Evolutionary conservation across 352 stramenopile genomes (phyloP), one percentile per base, ranked within the genome.

Genomic region (Aphanomyces cochlioides): DNA sequence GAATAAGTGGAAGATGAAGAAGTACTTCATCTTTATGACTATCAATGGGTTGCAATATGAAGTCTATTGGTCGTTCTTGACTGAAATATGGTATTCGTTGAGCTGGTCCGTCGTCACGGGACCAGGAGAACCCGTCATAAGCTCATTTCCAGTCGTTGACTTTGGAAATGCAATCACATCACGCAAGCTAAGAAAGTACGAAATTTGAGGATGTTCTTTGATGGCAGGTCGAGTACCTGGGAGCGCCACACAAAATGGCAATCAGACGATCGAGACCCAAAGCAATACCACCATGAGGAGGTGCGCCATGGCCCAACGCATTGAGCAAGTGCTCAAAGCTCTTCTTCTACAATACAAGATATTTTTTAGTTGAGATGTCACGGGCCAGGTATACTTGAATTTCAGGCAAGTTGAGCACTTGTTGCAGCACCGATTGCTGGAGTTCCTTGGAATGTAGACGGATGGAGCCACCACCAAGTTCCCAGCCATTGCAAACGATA

Each of bases 141-240:
- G 81, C 69, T 96, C 89, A 47, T 93, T 90, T 36, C 89, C 90
- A 7, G 84, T 92, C 3, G 88, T 82, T 7, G 89, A 93, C 75
- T 97, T 97, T 0, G 90, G 90, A 72, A 97, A 97, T 39, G 90
- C 88, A 56, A 97, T 96, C 48, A 96, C 90, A 53, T 96, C 89
- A 7, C 88, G 86, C 47, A 97, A 79, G 61, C 43, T 74, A 66
- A 21, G 13, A n/a, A 17, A 39, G 15, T 67, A 17, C 28, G 28
- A 28, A 28, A 28, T 28, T 28, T 28, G 28, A 28, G 1, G 28
- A 28, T 28, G 28, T 28, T 28, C 28, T 28, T 28, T 28, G 28
- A 28, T 28, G 28, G 2, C 28, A 28, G 28, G 28, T 28, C 28
- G 28, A 28, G 8, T 56, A 67, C 59, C 82, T 90, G 17, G 78